Evolutionary conservation across 2,329 filamentous ascomycete species (phyloP).

Genomic region (Diaporthe caulivora): DNA sequence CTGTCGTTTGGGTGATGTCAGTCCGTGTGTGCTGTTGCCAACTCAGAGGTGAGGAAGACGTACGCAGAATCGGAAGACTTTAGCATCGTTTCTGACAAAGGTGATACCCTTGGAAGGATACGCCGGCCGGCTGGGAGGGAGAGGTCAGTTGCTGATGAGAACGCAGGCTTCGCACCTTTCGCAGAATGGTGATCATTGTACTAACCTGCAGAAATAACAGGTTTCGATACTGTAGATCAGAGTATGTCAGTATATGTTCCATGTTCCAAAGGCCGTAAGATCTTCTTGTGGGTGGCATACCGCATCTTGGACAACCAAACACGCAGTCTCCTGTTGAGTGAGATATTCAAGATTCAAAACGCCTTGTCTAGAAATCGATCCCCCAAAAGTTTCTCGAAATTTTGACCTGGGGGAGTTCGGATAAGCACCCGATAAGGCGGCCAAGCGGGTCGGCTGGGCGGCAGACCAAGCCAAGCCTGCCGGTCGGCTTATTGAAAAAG

Average conservation of each 20-base stretch:
- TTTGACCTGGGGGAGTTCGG: constrained; percentile 32
- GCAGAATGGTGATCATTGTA: background rate
- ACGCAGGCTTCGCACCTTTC: background rate
- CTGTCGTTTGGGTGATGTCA: constrained; percentile 26
- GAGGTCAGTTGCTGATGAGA: background rate
- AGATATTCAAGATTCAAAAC: constrained; percentile 10
- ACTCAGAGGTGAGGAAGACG: background rate
- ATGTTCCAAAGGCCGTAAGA: background rate
- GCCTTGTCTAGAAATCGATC: constrained; percentile 19
- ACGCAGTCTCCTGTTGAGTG: constrained; percentile 31
- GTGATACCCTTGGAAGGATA: constrained; percentile 76
- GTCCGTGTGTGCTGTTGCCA: background rate
- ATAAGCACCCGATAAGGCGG: constrained; percentile 33
- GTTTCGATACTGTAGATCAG: constrained; percentile 64
- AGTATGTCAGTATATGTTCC: background rate
- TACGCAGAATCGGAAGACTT: constrained; percentile 74
- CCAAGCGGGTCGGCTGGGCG: background rate
- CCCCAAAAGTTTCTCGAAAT: constrained; percentile 35
- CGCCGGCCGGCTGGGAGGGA: constrained; percentile 65
- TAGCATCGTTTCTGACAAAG: constrained; percentile 76
- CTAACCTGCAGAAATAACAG: constrained; percentile 74
- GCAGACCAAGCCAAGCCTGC: constrained; percentile 19
- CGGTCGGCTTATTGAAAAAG: constrained; percentile 34
- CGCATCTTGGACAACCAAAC: constrained; percentile 45
- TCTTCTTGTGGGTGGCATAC: constrained; percentile 42